Evolutionary conservation across 192 early-diverging fungal genomes (phyloP).

Genomic region (Physocladia obscura): DNA sequence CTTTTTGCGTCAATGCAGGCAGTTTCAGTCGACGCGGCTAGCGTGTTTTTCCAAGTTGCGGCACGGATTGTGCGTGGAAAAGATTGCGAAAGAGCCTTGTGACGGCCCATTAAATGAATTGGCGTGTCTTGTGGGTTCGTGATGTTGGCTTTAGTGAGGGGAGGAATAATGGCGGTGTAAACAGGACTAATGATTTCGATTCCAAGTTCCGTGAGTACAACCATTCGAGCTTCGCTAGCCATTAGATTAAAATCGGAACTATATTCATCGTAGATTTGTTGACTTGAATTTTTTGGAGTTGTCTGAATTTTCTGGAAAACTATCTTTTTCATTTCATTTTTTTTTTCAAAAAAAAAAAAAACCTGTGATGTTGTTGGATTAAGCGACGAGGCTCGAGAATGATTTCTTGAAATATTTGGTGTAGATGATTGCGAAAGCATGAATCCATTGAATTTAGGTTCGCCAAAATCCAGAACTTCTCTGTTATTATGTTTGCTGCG

Average conservation of each 20-base stretch:
- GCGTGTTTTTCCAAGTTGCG: conserved; percentile 37
- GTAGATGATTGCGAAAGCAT: conserved; percentile 16
- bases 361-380: not conserved
- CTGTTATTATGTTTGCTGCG: not conserved
- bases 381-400: not conserved
- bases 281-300: not conserved
- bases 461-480: not conserved
- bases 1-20: not conserved
- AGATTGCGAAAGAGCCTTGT: conserved; percentile 38
- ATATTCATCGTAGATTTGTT: not conserved
- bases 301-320: not conserved
- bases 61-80: conserved; percentile 36
- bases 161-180: conserved; percentile 28
- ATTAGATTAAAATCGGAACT: not conserved
- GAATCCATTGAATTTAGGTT: not conserved
- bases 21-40: conserved; percentile 9
- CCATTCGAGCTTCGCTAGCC: conserved; percentile 31
- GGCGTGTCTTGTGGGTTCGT: conserved; percentile 39
- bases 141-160: conserved; percentile 43
- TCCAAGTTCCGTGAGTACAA: conserved; percentile 52
- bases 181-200: conserved; percentile 49
- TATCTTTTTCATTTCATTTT: not conserved
- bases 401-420: conserved; percentile 15
- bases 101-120: conserved; percentile 32
- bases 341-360: not conserved